These are phyloP conservation scores for Talaromyces sp. DNA, from an alignment of 2,329 filamentous ascomycete species.

Conservation along the genomic window DNA sequence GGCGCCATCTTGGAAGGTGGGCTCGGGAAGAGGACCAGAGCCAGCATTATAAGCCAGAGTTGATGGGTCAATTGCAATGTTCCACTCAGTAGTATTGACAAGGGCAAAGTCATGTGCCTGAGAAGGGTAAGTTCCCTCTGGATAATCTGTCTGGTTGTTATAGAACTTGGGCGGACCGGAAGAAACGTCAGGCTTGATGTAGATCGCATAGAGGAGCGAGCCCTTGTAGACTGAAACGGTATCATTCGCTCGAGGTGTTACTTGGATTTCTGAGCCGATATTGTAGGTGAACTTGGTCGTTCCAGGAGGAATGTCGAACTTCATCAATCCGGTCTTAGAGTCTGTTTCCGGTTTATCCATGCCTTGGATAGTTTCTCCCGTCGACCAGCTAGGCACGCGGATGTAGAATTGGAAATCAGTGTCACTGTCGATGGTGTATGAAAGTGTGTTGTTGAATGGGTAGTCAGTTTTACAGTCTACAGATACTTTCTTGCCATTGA, in stretches of 20 bases:
- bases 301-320: constrained; percentile 7
- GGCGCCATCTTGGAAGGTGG: constrained; percentile 34
- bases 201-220: constrained; percentile 48
- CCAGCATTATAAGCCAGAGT: constrained; percentile 36
- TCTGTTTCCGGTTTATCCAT: constrained; percentile 30
- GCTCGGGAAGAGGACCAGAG: constrained; percentile 16
- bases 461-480: constrained; percentile 55
- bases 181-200: constrained; percentile 36
- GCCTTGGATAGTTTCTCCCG: constrained; percentile 21
- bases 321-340: constrained; percentile 41
- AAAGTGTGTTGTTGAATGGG: constrained; percentile 47
- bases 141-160: constrained; percentile 21
- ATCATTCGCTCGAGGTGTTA: constrained; percentile 44
- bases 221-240: constrained; percentile 50
- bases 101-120: constrained; percentile 41
- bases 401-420: constrained; percentile 48
- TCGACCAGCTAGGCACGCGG: constrained; percentile 51
- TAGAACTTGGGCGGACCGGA: constrained; percentile 24
- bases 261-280: constrained; percentile 35
- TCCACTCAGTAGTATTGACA: constrained; percentile 33
- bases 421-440: constrained; percentile 44
- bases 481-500: constrained; percentile 42
- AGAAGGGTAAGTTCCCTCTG: constrained; percentile 26
- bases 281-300: constrained; percentile 38
- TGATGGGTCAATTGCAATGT: constrained; percentile 35